phyloP scores from a whole-genome alignment of 441 rosid genomes.

The Corymbia calophylla region DNA sequence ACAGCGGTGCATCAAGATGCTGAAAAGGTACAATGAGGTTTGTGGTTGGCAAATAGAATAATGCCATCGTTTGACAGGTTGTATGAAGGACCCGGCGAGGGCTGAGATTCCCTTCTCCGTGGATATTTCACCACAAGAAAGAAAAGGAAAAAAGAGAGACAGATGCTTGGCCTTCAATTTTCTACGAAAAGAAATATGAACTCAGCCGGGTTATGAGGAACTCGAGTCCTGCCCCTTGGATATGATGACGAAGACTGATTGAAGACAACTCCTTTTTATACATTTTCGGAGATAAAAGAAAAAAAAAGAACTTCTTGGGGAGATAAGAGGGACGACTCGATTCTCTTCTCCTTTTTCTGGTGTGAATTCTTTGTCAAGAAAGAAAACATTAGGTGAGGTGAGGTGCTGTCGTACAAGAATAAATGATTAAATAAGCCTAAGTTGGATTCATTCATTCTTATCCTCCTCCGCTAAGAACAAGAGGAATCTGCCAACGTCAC shows the following conservation, averaged over 20 bases:
- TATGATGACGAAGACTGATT: not conserved
- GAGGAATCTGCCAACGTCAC: slow-evolving; percentile 78
- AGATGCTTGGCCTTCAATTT: slow-evolving; percentile 11
- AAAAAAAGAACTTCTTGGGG: not conserved
- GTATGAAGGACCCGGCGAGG: slow-evolving; percentile 4
- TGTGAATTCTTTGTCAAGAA: slow-evolving; percentile 5
- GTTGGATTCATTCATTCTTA: slow-evolving; percentile 75
- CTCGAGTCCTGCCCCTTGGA: not conserved
- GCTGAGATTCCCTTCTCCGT: slow-evolving; percentile 25
- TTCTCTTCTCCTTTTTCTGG: slow-evolving; percentile 4
- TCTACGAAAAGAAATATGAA: not conserved
- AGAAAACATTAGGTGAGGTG: slow-evolving; percentile 5
- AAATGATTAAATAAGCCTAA: slow-evolving; percentile 20
- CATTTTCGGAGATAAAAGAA: not conserved
- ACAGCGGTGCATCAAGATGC: not conserved
- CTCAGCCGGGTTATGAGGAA: not conserved
- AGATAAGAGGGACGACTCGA: slow-evolving; percentile 13
- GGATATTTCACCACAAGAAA: slow-evolving; percentile 8
- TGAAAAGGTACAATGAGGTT: not conserved
- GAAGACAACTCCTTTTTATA: not conserved
- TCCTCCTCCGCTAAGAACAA: slow-evolving; percentile 58
- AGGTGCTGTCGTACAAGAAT: slow-evolving; percentile 14
- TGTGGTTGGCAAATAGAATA: not conserved
- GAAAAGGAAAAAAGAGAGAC: not conserved
- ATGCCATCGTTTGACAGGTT: slow-evolving; percentile 12